Base-by-base conservation (phyloP, 2,329 filamentous ascomycete species). In the Gaeumannomyces sp. region DNA sequence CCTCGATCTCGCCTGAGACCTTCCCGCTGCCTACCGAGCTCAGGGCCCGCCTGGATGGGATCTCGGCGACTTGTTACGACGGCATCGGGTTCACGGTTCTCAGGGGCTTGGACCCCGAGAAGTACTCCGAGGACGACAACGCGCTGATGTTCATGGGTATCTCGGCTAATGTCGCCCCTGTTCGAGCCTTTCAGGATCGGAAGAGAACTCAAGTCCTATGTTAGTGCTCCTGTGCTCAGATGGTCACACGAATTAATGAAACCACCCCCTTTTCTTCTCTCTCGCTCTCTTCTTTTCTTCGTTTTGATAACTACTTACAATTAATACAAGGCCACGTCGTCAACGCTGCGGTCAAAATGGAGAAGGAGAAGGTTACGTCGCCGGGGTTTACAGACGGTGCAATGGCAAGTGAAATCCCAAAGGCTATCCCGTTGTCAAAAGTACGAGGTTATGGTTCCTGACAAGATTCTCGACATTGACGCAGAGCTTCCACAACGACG, bases 11-110 rank as follows among this genome's bases (percentile, higher is more conserved):
- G 4, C 75, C 77, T 65, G 76, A 79, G 3, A 86, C 80, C 0
- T 89, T 88, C 57, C 84, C 84, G 0, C 73, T 88, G 0, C 28
- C 58, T 22, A 81, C 83, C 0, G 78, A 70, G 0, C 75, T 88
- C 0, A 81, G 83, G 65, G 63, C 72, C 0, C 76, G 76, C 16
- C 77, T 89, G 2, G 80, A 84, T 5, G 72, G 74, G 0, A 72
- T 87, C 13, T 85, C 84, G 0, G 69, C 76, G 16, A 83, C 86
- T 65, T 72, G 88, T 1, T 83, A 87, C 70, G 73, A 76, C 38
- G 84, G 85, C 2, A 79, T 82, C 64, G 86, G 86, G 1, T 87
- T 89, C 75, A 83, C 83, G 61, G 84, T 87, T 2, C 72, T 89
- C n/a, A 80, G 85, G 2, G 86, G 86, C 7, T 70, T 89, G 0